Evolutionary conservation across 345 rosid species (phyloP).

Genomic region (Nephelium lappaceum): DNA sequence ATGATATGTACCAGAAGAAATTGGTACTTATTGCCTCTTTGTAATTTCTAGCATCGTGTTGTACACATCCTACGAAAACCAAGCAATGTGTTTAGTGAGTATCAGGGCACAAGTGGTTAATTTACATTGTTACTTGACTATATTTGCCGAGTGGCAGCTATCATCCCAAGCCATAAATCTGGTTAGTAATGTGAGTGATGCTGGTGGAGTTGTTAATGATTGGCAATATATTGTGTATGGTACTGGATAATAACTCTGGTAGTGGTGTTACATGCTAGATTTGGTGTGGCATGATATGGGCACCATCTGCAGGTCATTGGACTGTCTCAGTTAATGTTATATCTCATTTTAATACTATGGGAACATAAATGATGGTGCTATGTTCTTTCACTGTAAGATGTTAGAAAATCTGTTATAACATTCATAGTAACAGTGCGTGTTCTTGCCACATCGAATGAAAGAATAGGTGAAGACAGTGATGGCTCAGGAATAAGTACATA

Average conservation of each 20-base stretch:
- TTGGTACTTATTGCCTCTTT: not conserved
- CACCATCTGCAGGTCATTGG: not conserved
- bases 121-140: not conserved
- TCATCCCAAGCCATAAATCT: not conserved
- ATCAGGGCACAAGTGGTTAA: not conserved
- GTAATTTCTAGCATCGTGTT: not conserved
- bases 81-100: not conserved
- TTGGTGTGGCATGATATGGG: not conserved
- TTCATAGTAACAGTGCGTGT: not conserved
- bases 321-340: not conserved
- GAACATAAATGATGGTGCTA: not conserved
- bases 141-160: not conserved
- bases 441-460: not conserved
- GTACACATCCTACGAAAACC: not conserved
- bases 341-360: not conserved
- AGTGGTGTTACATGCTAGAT: constrained; percentile 7
- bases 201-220: not conserved
- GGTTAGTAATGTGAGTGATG: not conserved
- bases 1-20: not conserved
- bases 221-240: not conserved
- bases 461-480: not conserved
- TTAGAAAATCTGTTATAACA: not conserved
- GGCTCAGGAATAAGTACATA: not conserved
- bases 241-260: not conserved
- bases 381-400: not conserved